Evolutionary conservation across 148 eudicot species (phyloP), one percentile per base, ranked within the genome.

Genomic region (Nyssa sinensis): DNA sequence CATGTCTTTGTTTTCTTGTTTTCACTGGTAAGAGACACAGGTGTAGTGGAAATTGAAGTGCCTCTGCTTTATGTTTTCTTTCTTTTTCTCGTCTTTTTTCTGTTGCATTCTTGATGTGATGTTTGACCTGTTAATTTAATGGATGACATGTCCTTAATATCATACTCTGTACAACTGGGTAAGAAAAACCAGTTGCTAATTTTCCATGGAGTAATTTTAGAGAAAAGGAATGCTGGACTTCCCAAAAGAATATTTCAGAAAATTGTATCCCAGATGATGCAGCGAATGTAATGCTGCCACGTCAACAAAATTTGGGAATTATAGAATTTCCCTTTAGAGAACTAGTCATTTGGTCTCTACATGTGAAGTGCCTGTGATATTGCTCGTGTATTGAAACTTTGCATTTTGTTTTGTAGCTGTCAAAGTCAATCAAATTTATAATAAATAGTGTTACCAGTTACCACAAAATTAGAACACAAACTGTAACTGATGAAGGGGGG

Each of bases 31-130:
- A 8, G 24, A 71, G 61, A 65, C 27, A 17, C 31, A 61, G 19
- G 55, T n/a, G 13, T 33, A 57, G 53, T 44, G 67, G 80, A 37
- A 72, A 78, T 32, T 41, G 67, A 71, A 31, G 62, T 65, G 55
- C 65, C 59, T 44, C 72, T 72, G 8, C 81, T 72, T 72, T 72
- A 35, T 59, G 27, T 53, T 66, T 51, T 74, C 16, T 57, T 14
- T 55, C 12, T 33, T 60, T n/a, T 65, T 55, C 33, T 28, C 21
- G 28, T 3, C 21, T 62, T 32, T 32, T 51, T 41, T 24, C 28
- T 53, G 39, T 51, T 61, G 75, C 66, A 35, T 73, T 62, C 68
- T 73, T 28, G 61, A 62, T 63, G 69, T 62, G 69, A 62, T 61
- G 11, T 39, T 39, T 72, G 60, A 47, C 68, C 75, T 39, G 58